phyloP scores from a whole-genome alignment of 768 basidiomycete species.

The Tricholoma sp. region DNA sequence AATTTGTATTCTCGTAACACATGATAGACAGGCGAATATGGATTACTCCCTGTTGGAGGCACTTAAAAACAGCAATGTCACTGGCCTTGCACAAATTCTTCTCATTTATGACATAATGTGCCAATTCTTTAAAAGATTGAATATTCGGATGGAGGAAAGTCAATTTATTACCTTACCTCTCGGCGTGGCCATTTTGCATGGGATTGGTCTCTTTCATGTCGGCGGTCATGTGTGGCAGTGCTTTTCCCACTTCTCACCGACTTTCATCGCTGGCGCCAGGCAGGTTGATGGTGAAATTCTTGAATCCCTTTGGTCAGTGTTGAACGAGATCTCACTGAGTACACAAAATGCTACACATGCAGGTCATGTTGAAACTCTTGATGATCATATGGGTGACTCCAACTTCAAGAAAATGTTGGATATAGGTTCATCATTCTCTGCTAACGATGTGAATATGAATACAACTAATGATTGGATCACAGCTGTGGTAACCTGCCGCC shows the following conservation, averaged over 20 bases:
- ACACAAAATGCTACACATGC: conserved; percentile 8
- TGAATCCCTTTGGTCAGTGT: conserved; percentile 13
- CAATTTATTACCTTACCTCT: neutral
- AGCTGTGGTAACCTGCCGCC: too few relatives aligned
- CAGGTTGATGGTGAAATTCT: conserved; percentile 13
- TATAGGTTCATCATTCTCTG: conserved; percentile 6
- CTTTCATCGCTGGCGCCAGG: conserved; percentile 13
- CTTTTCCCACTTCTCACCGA: conserved; percentile 16
- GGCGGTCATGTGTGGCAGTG: conserved; percentile 11
- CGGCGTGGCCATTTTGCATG: neutral
- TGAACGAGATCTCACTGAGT: conserved; percentile 7
- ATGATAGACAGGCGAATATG: neutral
- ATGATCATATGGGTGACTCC: conserved; percentile 18
- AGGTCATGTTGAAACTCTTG: conserved; percentile 12
- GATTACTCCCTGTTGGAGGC: neutral
- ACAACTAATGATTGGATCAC: too few relatives aligned
- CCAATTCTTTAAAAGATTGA: neutral
- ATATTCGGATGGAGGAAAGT: neutral
- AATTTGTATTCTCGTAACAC: too few relatives aligned
- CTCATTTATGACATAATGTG: neutral
- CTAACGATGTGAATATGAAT: too few relatives aligned
- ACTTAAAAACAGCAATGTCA: neutral
- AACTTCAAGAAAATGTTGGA: conserved; percentile 20
- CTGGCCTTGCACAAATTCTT: neutral
- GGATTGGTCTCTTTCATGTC: neutral